Percentiles rank a stretch among this genome's conserved stretches.
phyloP scores from a whole-genome alignment of 768 basidiomycete species.

The Lepiota subincarnata region DNA sequence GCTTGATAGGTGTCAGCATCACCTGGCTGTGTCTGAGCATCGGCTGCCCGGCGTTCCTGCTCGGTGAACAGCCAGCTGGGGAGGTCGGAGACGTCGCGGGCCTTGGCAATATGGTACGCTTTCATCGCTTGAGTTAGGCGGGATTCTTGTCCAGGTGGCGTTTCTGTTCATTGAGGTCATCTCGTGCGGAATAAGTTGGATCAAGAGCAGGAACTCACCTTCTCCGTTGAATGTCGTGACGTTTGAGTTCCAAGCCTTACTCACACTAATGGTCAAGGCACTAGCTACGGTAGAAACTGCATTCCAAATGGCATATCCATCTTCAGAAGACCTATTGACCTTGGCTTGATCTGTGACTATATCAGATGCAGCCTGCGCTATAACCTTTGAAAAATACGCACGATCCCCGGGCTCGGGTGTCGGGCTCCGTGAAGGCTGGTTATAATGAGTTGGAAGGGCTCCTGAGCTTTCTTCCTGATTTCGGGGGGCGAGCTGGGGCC shows the following conservation, averaged over 20 bases:
- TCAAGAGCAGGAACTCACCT: conserved; percentile 27
- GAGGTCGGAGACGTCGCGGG: conserved; percentile 50
- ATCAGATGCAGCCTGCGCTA: background rate
- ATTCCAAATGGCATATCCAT: conserved; percentile 42
- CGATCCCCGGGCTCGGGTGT: background rate
- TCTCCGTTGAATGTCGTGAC: conserved; percentile 38
- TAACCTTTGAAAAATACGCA: background rate
- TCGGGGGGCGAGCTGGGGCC: background rate
- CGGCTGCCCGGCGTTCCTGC: conserved; percentile 40
- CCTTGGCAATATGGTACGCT: conserved; percentile 61
- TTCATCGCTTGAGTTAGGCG: conserved; percentile 64
- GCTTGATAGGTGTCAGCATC: conserved; percentile 13
- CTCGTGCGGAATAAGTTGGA: background rate
- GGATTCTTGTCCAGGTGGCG: conserved; percentile 53
- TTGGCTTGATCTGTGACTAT: background rate
- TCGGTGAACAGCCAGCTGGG: conserved; percentile 65
- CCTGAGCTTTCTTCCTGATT: background rate
- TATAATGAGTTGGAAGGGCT: background rate
- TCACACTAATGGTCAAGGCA: conserved; percentile 51
- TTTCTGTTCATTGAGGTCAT: conserved; percentile 27
- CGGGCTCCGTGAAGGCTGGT: background rate
- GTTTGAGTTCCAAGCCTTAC: conserved; percentile 51
- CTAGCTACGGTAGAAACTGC: conserved; percentile 51
- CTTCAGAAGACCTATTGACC: background rate
- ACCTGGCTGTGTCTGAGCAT: conserved; percentile 14